Base-by-base conservation (phyloP, 441 rosid genomes). In the Oxalis stricta region DNA sequence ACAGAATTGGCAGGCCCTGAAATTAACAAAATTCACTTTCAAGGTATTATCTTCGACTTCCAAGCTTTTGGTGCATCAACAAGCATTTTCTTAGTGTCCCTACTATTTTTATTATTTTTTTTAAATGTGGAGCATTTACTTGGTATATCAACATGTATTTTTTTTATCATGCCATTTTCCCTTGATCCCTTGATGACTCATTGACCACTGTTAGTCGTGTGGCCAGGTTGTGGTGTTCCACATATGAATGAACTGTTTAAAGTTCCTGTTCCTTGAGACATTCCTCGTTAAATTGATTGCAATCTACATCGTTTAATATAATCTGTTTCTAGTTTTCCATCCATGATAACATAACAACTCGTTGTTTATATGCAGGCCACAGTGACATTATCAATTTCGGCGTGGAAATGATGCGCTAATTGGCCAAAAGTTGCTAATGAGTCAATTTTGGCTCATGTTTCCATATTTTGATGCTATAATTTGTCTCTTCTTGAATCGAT, bases 1-100 rank as follows among this genome's bases (percentile, higher is more conserved):
- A 67, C 52, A 30, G 79, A 77, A 70, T 42, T 81, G 36, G 47
- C 55, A 46, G 89, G 93, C 8, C 72, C 81, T 16, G 87, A 67
- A 50, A 71, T 82, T 46, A 78, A 55, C 62, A 59, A 68, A 36
- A 84, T 84, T 54, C 75, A 60, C 33, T 49, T 61, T 64, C 76
- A 66, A 66, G 85, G 91, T 74, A 50, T 16, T 47, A 48, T 10
- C 22, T 3, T n/a, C 41, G 49, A 62, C 38, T 50, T 46, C n/a
- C n/a, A n/a, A n/a, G 18, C 39, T 26, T 58, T 20, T 21, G 18
- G 31, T 20, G 5, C 10, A 30, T 37, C 32, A 29, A 22, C 24
- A 24, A 18, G 33, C 22, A 31, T 33, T 18, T 50, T 54, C 13
- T 22, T 26, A 12, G 8, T 38, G n/a, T 11, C 15, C 24, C 18